Evolutionary conservation across 257 asterid species (phyloP).

Genomic region (Oldenlandia corymbosa): DNA sequence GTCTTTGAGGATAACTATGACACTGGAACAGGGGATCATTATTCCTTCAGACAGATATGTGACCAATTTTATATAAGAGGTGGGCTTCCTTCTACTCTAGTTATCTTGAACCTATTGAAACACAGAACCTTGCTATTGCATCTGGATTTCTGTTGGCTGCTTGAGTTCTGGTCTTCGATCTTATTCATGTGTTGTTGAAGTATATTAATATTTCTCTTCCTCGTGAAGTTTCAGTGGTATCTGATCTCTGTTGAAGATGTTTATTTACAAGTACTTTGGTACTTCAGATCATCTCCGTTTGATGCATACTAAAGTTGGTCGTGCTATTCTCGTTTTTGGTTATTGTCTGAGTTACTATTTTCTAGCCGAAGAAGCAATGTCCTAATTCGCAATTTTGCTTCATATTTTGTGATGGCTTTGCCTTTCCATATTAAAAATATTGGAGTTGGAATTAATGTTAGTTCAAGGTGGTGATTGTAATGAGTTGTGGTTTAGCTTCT

Average conservation of each 20-base stretch:
- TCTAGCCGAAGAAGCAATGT: too few species aligned
- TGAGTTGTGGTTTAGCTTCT: neutral
- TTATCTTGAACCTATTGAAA: neutral
- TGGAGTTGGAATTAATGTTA: neutral
- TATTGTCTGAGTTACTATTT: too few species aligned
- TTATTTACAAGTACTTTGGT: neutral
- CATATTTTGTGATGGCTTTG: neutral
- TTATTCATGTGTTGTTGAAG: neutral
- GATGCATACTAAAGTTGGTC: neutral
- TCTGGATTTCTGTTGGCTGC: neutral
- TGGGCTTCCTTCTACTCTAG: conserved; percentile 16
- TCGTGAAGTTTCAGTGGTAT: neutral
- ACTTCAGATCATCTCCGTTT: neutral
- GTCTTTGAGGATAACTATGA: conserved; percentile 97
- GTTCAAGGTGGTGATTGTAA: neutral
- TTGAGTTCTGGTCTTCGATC: neutral
- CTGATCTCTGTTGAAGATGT: neutral
- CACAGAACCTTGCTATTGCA: neutral
- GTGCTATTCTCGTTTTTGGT: too few species aligned
- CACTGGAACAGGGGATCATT: conserved; percentile 99
- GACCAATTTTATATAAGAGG: conserved; percentile 91
- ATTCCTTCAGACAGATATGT: conserved; percentile 91
- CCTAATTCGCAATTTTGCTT: neutral
- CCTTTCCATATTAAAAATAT: neutral
- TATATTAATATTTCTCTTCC: neutral